These are phyloP conservation scores for Aureobasidium namibiae DNA, from an alignment of 2,329 filamentous ascomycete species.

Conservation along the genomic window DNA sequence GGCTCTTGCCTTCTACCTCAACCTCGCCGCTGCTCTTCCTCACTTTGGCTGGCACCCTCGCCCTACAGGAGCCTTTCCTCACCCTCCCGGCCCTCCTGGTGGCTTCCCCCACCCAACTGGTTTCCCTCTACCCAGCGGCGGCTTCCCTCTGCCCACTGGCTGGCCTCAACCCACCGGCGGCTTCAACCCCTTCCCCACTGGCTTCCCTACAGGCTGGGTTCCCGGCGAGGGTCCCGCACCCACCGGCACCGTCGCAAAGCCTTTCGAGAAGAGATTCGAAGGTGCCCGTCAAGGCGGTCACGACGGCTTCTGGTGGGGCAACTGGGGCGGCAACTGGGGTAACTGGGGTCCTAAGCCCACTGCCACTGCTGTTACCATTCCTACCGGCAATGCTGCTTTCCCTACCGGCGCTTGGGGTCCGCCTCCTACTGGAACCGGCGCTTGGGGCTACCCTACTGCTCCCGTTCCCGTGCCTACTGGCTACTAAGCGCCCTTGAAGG, in stretches of 20 bases:
- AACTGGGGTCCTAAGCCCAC: conserved; percentile 2
- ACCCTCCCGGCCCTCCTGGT: neutral
- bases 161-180: conserved; percentile 1
- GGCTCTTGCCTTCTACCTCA: conserved; percentile 8
- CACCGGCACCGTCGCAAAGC: conserved; percentile 1
- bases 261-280: conserved; percentile 4
- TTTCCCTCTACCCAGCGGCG: conserved; percentile 2
- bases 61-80: conserved; percentile 2
- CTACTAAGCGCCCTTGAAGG: neutral
- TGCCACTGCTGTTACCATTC: neutral
- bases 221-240: neutral
- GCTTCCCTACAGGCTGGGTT: conserved; percentile 13
- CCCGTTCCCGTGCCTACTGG: conserved; percentile 2
- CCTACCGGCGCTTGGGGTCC: neutral
- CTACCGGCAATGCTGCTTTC: neutral
- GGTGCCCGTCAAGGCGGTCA: conserved; percentile 1
- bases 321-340: neutral
- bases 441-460: neutral
- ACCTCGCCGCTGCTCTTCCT: conserved; percentile 5
- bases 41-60: neutral
- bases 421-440: neutral
- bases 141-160: conserved; percentile 3
- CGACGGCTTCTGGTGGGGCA: neutral
- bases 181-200: neutral
- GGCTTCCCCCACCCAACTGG: conserved; percentile 4